phyloP scores from a whole-genome alignment of 2,329 filamentous ascomycete species.

The Neopestalotiopsis sp. region DNA sequence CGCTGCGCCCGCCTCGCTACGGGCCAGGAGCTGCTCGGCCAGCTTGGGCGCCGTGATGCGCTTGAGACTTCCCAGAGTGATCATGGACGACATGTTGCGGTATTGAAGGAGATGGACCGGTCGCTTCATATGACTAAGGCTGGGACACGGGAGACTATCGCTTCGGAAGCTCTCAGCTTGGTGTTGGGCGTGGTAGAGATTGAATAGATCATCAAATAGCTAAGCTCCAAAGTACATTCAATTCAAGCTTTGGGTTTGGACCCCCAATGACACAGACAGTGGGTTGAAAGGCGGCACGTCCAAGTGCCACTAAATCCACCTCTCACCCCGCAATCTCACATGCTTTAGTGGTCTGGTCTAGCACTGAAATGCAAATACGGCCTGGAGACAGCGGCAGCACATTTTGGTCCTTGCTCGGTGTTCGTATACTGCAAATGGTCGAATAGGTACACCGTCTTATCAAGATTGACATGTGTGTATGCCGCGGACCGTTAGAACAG shows the following conservation, averaged over 20 bases:
- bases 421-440: no score
- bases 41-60: conserved; percentile 74
- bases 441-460: no score
- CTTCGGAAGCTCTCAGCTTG: background rate
- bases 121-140: background rate
- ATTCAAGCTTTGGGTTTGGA: background rate
- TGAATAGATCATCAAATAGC: background rate
- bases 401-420: no score
- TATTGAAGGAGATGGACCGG: background rate
- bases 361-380: no score
- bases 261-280: background rate
- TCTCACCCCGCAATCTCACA: background rate
- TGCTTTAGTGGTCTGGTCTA: background rate
- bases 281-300: background rate
- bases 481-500: no score
- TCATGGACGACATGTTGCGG: conserved; percentile 9
- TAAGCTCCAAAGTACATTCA: no score
- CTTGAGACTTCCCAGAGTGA: conserved; percentile 62
- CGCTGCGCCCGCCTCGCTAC: conserved; percentile 38
- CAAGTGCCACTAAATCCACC: background rate
- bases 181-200: background rate
- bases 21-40: conserved; percentile 64
- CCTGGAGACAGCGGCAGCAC: no score
- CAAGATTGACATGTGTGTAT: no score
- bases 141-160: background rate